Evolutionary conservation across 2,329 filamentous ascomycete genomes (phyloP), one percentile per base, ranked within the genome.

Genomic region (Ophiocordyceps camponoti-leonardi): DNA sequence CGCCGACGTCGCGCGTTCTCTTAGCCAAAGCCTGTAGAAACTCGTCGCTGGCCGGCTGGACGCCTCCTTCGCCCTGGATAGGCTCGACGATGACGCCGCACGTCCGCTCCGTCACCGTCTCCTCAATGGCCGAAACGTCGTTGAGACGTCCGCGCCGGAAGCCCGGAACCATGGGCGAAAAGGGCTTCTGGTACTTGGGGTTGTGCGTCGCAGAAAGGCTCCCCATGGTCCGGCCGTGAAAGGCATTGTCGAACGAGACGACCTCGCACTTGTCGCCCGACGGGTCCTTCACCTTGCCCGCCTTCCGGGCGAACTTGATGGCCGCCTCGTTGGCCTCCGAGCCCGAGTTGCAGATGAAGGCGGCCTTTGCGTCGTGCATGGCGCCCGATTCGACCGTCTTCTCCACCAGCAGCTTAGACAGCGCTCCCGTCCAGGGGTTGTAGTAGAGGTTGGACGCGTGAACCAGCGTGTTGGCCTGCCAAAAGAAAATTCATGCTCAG

Each of bases 241-340:
- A 98, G 37, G 86, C 88, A 55, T 83, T 81, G 55, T 85, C 68
- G 70, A 96, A 98, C 16, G 86, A 94, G 44, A 96, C 85, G 43
- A 98, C 67, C 57, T 95, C 87, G 54, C 77, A 64, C 67, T 96
- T 94, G 19, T 63, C 65, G 43, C 83, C 81, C 0, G 77, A 77
- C 1, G 83, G 77, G 51, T 87, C 81, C 26, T 80, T 56, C 11
- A 77, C 68, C 62, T 90, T 90, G 54, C 87, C 88, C 20, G 83
- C 81, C 66, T 98, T 98, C 54, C 92, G 78, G 19, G 90, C 84
- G 57, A 98, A 96, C 64, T 98, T 98, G 62, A 98, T 83, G 33
- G 90, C 92, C 1, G 90, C 92, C 67, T 98, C 92, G 63, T 98
- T 98, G 59, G 92, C 92, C 67, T 98, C 92, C 49, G 84, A 86